Base-by-base conservation (phyloP, 148 eudicot species). In the Camellia granthamiana region DNA sequence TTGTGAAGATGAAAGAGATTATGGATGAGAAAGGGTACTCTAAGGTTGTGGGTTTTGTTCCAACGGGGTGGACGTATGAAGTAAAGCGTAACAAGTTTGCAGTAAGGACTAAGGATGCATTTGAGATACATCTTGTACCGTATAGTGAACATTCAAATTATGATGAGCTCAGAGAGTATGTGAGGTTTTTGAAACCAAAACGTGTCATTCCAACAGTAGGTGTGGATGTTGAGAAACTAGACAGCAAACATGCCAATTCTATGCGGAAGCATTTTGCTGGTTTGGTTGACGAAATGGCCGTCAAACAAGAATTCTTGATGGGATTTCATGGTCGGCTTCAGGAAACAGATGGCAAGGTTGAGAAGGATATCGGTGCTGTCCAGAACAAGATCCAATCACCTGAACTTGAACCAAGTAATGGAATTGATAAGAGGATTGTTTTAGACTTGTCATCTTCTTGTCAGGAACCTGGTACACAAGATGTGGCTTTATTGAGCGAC, bases 61-160 rank as follows among this genome's bases (percentile, higher is more conserved):
- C 99, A 0, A 97, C 99, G 0, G 99, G 99, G 56, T 97, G 99
- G 99, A 97, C 99, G 0, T 97, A 94, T 83, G 99, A 97, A 88
- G 95, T 97, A 23, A 97, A 91, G 84, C 88, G 80, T 30, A 91
- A 89, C 41, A 97, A 97, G 87, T 97, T 97, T 92, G 87, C 97
- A 12, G 90, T 94, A 73, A 92, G 95, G 86, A 91, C 84, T n/a
- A 97, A 94, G 86, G 95, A 94, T 81, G 74, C 79, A 6, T 88
- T 90, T 85, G 99, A 97, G 88, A 92, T 94, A 79, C 98, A 97
- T 86, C 91, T 97, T 42, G 99, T 97, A 69, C 99, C 98, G 19
- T 97, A 97, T 76, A 97, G 99, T 72, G 99, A 94, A 80, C 99
- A 97, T 87, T 97, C 99, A 4, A 97, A 90, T 82, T 97, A 91